These are phyloP conservation scores for Ophiostoma ips DNA, from an alignment of 2,329 filamentous ascomycete genomes.

Conservation along the genomic window DNA sequence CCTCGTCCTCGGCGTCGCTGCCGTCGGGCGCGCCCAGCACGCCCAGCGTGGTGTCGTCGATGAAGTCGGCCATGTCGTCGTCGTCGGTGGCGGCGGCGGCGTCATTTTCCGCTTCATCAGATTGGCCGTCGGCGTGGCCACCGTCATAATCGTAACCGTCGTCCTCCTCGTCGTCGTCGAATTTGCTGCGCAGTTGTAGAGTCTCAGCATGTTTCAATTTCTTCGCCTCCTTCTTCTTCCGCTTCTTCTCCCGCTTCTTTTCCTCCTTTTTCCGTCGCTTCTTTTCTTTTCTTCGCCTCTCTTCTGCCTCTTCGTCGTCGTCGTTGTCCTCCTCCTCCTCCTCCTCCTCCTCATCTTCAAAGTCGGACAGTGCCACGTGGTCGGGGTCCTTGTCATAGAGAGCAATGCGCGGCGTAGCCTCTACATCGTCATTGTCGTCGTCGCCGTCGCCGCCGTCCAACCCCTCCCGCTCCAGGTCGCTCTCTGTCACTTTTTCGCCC, in stretches of 20 bases:
- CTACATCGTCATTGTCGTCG: conserved; percentile 8
- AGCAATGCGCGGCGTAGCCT: conserved; percentile 9
- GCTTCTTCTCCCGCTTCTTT: neutral
- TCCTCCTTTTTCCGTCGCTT: neutral
- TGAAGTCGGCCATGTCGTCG: conserved; percentile 40
- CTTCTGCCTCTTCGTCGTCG: neutral
- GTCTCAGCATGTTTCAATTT: neutral
- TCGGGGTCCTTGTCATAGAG: conserved; percentile 22
- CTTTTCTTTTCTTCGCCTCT: neutral
- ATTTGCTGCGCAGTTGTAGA: neutral
- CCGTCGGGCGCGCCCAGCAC: conserved; percentile 11
- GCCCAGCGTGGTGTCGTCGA: conserved; percentile 32
- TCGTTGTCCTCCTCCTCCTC: neutral
- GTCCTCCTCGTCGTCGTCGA: conserved; percentile 8
- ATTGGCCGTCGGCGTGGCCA: neutral
- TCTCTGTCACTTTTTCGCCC: conserved; percentile 18
- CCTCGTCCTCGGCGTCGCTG: conserved; percentile 33
- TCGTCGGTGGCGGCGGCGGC: conserved; percentile 1
- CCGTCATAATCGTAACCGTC: conserved; percentile 5
- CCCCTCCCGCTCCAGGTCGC: conserved; percentile 8
- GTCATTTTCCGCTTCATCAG: too few species aligned
- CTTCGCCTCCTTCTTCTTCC: conserved; percentile 4
- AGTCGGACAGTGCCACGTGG: conserved; percentile 18
- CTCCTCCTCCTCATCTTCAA: conserved; percentile 22
- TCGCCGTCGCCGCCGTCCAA: too few species aligned